Evolutionary conservation across 306 rosid species (phyloP).

Genomic region (Prunus dulcis): DNA sequence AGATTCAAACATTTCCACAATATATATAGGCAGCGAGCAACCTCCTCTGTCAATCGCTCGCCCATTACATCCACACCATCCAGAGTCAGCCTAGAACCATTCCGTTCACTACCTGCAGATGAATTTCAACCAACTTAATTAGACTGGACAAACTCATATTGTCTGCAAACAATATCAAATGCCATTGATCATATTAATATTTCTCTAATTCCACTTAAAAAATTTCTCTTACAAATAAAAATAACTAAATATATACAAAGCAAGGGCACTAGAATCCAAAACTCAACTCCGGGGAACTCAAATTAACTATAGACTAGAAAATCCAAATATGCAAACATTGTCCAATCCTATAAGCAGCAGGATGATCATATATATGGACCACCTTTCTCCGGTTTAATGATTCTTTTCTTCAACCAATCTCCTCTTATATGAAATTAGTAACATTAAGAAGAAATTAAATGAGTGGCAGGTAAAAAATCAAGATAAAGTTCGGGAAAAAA

Average conservation of each 20-base stretch:
- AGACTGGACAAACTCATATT: background rate
- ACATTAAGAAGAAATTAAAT: background rate
- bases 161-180: background rate
- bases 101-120: constrained; percentile 83
- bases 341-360: background rate
- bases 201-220: background rate
- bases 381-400: background rate
- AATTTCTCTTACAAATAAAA: background rate
- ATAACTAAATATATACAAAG: background rate
- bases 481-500: background rate
- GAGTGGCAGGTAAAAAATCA: background rate
- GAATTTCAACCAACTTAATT: constrained; percentile 1
- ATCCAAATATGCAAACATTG: background rate
- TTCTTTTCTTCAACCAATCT: background rate
- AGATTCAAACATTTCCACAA: constrained; percentile 11
- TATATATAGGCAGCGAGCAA: constrained; percentile 26
- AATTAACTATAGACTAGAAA: background rate
- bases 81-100: constrained; percentile 65
- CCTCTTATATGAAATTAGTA: background rate
- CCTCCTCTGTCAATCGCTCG: constrained; percentile 86
- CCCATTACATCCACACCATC: constrained; percentile 99
- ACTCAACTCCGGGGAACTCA: background rate
- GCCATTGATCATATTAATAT: background rate
- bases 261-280: background rate
- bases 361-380: background rate